Conservation (phyloP, 768 basidiomycete genomes). For the Peribolospora kevripleyi region DNA sequence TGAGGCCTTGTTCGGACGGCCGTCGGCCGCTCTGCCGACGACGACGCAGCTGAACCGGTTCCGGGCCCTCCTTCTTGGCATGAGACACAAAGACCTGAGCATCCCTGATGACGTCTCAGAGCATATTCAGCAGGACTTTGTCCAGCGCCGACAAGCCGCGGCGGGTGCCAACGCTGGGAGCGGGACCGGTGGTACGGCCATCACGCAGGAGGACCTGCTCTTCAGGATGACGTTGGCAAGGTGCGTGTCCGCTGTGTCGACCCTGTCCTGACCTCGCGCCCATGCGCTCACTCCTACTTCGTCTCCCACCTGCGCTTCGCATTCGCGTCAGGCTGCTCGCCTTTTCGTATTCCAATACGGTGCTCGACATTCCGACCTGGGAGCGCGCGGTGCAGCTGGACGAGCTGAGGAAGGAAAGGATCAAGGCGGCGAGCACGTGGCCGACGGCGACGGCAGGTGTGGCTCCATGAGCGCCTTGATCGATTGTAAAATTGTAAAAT, state of each 20-base stretch:
- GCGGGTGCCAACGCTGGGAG: background rate
- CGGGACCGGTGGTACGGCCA: constrained; percentile 7
- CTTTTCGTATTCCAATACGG: constrained; percentile 6
- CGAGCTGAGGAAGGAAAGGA: constrained; percentile 11
- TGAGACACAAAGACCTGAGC: constrained; percentile 2
- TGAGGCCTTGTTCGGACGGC: no score
- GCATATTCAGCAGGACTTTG: constrained; percentile 15
- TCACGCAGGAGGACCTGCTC: constrained; percentile 15
- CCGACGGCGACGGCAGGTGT: no score
- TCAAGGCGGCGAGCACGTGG: no score
- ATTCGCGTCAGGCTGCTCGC: constrained; percentile 9
- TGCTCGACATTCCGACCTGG: constrained; percentile 11
- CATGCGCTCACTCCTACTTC: background rate
- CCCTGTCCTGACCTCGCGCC: background rate
- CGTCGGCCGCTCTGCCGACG: background rate
- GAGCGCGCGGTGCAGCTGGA: constrained; percentile 10
- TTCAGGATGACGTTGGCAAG: constrained; percentile 15
- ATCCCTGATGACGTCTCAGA: constrained; percentile 12
- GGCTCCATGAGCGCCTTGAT: no score
- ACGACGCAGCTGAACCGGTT: constrained; percentile 7
- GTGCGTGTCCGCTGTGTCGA: background rate
- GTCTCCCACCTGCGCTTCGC: background rate
- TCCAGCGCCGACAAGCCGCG: constrained; percentile 7
- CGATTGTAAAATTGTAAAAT: no score
- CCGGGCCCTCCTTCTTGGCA: constrained; percentile 7